Evolutionary conservation across 805 yeast genomes (phyloP).

Genomic region (Spencermartinsiella europaea): DNA sequence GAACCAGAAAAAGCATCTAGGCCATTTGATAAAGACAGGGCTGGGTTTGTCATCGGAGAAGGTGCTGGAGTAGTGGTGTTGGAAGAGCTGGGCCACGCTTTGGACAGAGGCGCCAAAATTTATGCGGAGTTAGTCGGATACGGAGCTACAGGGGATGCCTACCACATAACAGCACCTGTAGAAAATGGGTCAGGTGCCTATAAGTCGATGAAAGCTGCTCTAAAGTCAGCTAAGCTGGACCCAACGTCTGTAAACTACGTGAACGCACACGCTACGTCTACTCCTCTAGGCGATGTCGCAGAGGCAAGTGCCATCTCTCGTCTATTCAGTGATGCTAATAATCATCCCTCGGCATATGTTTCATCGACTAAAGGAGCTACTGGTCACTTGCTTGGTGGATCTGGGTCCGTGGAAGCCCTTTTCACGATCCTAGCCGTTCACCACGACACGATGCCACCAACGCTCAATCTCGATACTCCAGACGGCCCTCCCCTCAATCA

Average conservation of each 20-base stretch:
- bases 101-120: conserved; percentile 55
- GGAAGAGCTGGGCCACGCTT: conserved; percentile 75
- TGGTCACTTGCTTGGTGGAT: conserved; percentile 93
- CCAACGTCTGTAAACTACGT: conserved; percentile 61
- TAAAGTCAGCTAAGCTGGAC: conserved; percentile 44
- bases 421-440: conserved; percentile 67
- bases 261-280: conserved; percentile 97
- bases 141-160: conserved; percentile 88
- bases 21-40: conserved; percentile 76
- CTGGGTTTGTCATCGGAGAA: conserved; percentile 91
- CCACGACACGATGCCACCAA: conserved; percentile 64
- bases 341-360: conserved; percentile 35
- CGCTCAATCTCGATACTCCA: conserved; percentile 58
- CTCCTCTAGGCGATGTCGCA: conserved; percentile 81
- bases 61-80: conserved; percentile 81
- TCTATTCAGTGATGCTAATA: conserved; percentile 39
- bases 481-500: conserved; percentile 58
- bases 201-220: conserved; percentile 75
- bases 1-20: conserved; percentile 64
- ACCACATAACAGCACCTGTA: conserved; percentile 88
- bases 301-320: conserved; percentile 69
- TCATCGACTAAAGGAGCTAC: conserved; percentile 88
- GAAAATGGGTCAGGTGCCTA: conserved; percentile 79
- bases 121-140: conserved; percentile 83
- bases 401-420: conserved; percentile 90